Evolutionary conservation across 306 rosid species (phyloP).

Genomic region (Cucurbita ficifolia): DNA sequence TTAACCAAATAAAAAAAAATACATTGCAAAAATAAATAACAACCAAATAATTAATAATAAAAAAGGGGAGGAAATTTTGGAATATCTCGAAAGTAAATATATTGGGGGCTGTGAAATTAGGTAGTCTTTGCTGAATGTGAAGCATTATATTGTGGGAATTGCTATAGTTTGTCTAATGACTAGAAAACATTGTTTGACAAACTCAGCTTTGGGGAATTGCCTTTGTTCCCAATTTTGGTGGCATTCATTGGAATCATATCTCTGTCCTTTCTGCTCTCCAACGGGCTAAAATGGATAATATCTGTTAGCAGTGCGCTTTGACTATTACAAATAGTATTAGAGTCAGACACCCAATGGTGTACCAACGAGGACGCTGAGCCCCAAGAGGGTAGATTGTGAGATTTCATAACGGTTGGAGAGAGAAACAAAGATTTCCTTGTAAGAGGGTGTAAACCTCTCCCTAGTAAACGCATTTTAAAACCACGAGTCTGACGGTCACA

Average conservation of each 20-base stretch:
- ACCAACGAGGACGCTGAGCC: too few relatives aligned
- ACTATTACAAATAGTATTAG: too few relatives aligned
- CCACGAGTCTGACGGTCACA: too few relatives aligned
- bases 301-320: too few relatives aligned
- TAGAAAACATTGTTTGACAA: neutral
- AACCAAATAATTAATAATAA: neutral
- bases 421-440: too few relatives aligned
- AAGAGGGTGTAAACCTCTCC: too few relatives aligned
- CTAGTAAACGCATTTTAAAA: too few relatives aligned
- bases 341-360: too few relatives aligned
- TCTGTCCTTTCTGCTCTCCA: neutral
- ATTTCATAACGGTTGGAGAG: too few relatives aligned
- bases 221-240: neutral
- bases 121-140: neutral
- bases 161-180: neutral
- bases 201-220: neutral
- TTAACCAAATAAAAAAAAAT: neutral
- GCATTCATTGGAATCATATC: neutral
- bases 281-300: too few relatives aligned
- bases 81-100: neutral
- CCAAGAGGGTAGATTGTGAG: too few relatives aligned
- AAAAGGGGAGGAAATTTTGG: neutral
- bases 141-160: neutral
- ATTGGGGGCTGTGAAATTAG: neutral
- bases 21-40: neutral